Percentiles rank a stretch among this genome's conserved stretches.
Conservation (phyloP, 352 stramenopile species). For the Phytophthora citrophthora region DNA sequence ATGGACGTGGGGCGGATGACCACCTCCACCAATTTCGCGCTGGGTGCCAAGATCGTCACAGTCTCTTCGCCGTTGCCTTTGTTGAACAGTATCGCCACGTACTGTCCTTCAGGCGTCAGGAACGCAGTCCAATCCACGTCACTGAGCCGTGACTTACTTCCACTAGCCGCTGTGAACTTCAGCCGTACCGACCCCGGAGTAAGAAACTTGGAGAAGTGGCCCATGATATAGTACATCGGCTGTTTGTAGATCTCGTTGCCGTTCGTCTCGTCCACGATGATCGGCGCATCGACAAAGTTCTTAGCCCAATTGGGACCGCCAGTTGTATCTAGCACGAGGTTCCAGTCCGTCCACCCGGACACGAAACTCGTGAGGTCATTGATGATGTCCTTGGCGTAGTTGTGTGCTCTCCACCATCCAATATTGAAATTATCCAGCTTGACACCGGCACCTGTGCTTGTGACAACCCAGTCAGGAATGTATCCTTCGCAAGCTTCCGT, state of each 20-base stretch:
- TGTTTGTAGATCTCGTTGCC: constrained; percentile 81
- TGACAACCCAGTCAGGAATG: constrained; percentile 38
- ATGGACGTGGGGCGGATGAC: constrained; percentile 46
- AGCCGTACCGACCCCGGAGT: constrained; percentile 51
- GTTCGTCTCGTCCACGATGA: constrained; percentile 65
- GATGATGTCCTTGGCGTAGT: constrained; percentile 88
- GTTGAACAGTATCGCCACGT: constrained; percentile 50
- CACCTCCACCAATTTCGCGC: constrained; percentile 43
- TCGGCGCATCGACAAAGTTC: constrained; percentile 81
- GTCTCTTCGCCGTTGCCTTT: constrained; percentile 42
- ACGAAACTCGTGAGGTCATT: constrained; percentile 82
- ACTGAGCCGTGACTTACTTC: constrained; percentile 21
- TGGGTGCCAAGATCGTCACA: constrained; percentile 48
- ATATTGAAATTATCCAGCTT: constrained; percentile 39
- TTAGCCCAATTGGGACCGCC: constrained; percentile 79
- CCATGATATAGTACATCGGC: constrained; percentile 83
- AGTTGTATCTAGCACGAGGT: constrained; percentile 74
- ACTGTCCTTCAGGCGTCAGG: constrained; percentile 45
- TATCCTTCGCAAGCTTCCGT: constrained; percentile 72
- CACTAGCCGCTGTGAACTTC: constrained; percentile 32
- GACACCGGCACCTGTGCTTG: constrained; percentile 40
- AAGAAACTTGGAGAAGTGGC: constrained; percentile 78
- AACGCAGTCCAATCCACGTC: constrained; percentile 54
- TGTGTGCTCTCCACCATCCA: constrained; percentile 70
- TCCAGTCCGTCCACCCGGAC: constrained; percentile 90